Base-by-base conservation (phyloP, 73 alveolate species). In the Symbiodinium pilosum region DNA sequence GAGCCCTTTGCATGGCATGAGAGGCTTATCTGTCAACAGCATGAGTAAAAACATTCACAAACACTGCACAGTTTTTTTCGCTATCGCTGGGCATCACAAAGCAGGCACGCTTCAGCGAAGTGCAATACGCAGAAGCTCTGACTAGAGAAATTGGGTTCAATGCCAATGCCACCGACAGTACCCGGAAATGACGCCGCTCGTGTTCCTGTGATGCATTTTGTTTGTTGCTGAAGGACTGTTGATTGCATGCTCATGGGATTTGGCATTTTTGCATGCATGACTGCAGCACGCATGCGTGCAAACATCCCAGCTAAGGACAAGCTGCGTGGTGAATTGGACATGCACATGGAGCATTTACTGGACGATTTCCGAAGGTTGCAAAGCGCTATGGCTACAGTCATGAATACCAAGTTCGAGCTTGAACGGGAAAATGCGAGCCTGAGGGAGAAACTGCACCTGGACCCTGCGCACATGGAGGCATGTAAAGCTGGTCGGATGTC, bases 281-380 rank as follows among this genome's bases (percentile, higher is more conserved):
- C n/a, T n/a, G n/a, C n/a, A n/a, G n/a, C n/a, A n/a, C n/a, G n/a
- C n/a, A n/a, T n/a, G n/a, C 68, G 68, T 16, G 12, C 28, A 20
- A 28, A 26, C 24, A 8, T 30, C 18, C 36, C 75, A 8, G 38
- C 43, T 28, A 64, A 87, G 94, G 94, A 87, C 41, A 32, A 54
- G 84, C 56, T 87, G 26, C 59, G 36, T 43, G 94, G 71, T 8
- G 71, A 39, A 11, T 39, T 87, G 71, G 86, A 54, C 43, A 4
- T 40, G 32, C 86, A 87, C 71, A 52, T 87, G 69, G 44, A 87
- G 86, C 94, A 87, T 4, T 39, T 87, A 41, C 39, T 83, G 9
- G 47, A 87, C 24, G 94, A 87, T 59, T 87, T 87, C 44, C 43
- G 43, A 20, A 38, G 47, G 71, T 44, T 87, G 83, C 84, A 87